A percentile compares a stretch with the other conserved stretches of the same genome.
Evolutionary conservation across 164 flowering plant genomes (phyloP).

Genomic region (Cinnamomum chago): DNA sequence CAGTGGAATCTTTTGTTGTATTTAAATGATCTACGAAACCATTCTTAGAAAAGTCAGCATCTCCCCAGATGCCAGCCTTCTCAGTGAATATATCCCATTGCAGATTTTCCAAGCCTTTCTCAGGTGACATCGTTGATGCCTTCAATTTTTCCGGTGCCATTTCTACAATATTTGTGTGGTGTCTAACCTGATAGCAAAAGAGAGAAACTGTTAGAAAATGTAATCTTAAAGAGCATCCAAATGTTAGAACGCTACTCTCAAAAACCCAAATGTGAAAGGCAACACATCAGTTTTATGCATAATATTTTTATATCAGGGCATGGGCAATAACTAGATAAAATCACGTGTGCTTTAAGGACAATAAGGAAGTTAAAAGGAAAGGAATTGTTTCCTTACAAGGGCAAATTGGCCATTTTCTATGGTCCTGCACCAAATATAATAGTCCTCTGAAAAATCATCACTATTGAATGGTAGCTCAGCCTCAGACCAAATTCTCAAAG

Average conservation of each 20-base stretch:
- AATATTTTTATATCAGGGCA: background rate
- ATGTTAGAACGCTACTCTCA: background rate
- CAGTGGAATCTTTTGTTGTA: slow-evolving; percentile 89
- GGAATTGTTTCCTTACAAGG: background rate
- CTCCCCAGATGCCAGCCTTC: slow-evolving; percentile 77
- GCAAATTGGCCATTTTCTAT: background rate
- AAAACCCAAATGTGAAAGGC: background rate
- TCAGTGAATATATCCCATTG: slow-evolving; percentile 80
- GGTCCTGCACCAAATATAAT: background rate
- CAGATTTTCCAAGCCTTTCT: slow-evolving; percentile 32
- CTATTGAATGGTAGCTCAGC: background rate
- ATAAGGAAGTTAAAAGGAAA: background rate
- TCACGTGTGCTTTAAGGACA: too few species aligned
- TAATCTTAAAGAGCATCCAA: background rate
- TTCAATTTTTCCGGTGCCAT: slow-evolving; percentile 69
- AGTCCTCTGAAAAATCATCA: background rate
- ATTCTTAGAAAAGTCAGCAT: slow-evolving; percentile 56
- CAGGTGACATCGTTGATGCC: slow-evolving; percentile 27
- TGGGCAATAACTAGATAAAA: too few species aligned
- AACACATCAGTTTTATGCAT: background rate
- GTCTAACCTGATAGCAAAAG: slow-evolving; percentile 52
- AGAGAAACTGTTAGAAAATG: background rate
- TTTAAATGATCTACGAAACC: slow-evolving; percentile 89
- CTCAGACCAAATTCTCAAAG: background rate
- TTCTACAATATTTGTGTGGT: slow-evolving; percentile 59